Conservation (phyloP, 768 basidiomycete genomes). For the Suillus ampliporus region DNA sequence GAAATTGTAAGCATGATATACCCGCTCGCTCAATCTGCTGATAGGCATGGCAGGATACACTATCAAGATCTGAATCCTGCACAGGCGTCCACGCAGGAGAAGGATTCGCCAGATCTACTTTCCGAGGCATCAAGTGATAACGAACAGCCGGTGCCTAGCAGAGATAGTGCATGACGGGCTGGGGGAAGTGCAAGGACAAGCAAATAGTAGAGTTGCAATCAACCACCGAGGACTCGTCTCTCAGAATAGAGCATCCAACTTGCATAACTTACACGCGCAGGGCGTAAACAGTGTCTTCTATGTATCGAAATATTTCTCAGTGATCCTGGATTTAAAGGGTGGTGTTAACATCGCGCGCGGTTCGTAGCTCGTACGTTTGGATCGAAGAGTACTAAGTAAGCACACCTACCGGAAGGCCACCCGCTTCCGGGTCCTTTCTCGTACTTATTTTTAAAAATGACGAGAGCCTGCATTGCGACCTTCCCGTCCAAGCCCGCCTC, state of each 20-base stretch:
- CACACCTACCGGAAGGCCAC: too few relatives aligned
- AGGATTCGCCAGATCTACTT: conserved; percentile 31
- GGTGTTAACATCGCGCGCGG: too few relatives aligned
- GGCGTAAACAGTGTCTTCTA: neutral
- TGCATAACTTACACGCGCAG: neutral
- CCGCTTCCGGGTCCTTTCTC: too few relatives aligned
- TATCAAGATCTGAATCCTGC: conserved; percentile 35
- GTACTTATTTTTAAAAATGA: too few relatives aligned
- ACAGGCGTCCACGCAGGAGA: conserved; percentile 30
- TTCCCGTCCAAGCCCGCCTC: too few relatives aligned
- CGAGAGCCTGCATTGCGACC: too few relatives aligned
- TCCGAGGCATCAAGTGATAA: neutral
- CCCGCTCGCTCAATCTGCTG: conserved; percentile 12
- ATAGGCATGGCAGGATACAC: conserved; percentile 23
- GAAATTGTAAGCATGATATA: conserved; percentile 47
- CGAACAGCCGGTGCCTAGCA: neutral
- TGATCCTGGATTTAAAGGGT: too few relatives aligned
- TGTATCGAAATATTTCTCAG: neutral
- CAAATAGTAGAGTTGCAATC: neutral
- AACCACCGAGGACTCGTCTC: neutral
- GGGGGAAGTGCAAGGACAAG: neutral
- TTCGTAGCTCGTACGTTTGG: too few relatives aligned
- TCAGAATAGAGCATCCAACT: neutral
- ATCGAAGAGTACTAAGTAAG: too few relatives aligned
- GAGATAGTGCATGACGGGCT: neutral